These are phyloP conservation scores for Rhodocollybia butyracea DNA, from an alignment of 768 basidiomycete genomes.

Conservation along the genomic window DNA sequence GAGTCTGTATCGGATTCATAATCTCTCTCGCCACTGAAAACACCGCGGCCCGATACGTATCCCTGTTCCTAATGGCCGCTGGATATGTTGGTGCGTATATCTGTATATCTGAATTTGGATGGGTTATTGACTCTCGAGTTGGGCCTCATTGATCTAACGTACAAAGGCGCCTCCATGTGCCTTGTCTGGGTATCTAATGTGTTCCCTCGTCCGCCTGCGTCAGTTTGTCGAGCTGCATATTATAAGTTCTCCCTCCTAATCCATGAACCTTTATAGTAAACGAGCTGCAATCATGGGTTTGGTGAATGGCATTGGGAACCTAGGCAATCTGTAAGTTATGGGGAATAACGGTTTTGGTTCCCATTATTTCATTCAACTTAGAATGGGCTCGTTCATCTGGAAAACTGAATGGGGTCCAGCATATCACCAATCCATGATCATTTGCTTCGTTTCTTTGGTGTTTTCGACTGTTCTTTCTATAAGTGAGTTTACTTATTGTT, in stretches of 20 bases:
- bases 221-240: conserved; percentile 9
- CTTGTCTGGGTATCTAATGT: conserved; percentile 64
- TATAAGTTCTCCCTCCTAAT: neutral
- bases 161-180: conserved; percentile 39
- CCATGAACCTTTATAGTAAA: conserved; percentile 27
- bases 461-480: too few relatives aligned
- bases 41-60: conserved; percentile 38
- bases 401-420: conserved; percentile 56
- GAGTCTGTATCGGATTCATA: conserved; percentile 39
- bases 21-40: conserved; percentile 40
- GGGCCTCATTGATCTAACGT: too few relatives aligned
- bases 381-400: conserved; percentile 63
- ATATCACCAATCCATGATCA: conserved; percentile 62
- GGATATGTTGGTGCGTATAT: conserved; percentile 41
- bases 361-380: conserved; percentile 18
- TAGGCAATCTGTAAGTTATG: conserved; percentile 54
- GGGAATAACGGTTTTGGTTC: neutral
- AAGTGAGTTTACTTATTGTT: neutral
- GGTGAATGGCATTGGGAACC: conserved; percentile 54
- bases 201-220: conserved; percentile 59
- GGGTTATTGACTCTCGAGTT: too few relatives aligned
- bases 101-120: too few relatives aligned
- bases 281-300: conserved; percentile 58
- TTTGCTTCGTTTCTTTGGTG: conserved; percentile 37
- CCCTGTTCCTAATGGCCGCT: conserved; percentile 44